phyloP scores from a whole-genome alignment of 148 eudicot species.

The Camellia japonica region DNA sequence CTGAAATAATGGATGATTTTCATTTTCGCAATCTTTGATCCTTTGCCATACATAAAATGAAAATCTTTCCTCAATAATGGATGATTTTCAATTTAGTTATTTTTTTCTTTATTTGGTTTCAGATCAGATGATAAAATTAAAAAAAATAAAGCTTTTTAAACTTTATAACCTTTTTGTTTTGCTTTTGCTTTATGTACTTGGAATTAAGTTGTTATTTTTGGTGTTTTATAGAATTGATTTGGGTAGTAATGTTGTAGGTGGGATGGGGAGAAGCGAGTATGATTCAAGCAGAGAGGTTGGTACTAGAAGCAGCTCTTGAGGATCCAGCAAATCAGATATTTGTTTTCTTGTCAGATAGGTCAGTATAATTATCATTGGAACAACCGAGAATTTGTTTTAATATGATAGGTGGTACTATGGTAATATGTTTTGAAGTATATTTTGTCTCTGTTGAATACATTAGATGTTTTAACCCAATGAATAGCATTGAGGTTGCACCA shows the following conservation, averaged over 20 bases:
- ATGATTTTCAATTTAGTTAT: not conserved
- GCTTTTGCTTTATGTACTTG: not conserved
- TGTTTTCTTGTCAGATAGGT: slow-evolving; percentile 97
- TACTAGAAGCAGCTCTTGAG: slow-evolving; percentile 74
- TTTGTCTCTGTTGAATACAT: not conserved
- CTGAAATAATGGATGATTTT: too few species aligned
- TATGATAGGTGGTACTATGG: not conserved
- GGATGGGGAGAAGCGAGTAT: slow-evolving; percentile 93
- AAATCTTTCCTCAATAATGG: too few species aligned
- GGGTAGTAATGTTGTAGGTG: slow-evolving; percentile 49
- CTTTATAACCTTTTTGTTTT: not conserved
- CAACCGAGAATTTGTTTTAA: not conserved
- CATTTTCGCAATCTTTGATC: not conserved
- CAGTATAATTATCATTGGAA: slow-evolving; percentile 3
- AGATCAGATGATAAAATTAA: not conserved
- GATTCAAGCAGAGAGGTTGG: slow-evolving; percentile 91
- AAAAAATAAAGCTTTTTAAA: not conserved
- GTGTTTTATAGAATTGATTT: slow-evolving; percentile 8
- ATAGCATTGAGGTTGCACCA: not conserved
- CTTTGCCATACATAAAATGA: not conserved
- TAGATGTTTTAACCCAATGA: not conserved
- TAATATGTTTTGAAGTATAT: not conserved
- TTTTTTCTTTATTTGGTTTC: not conserved
- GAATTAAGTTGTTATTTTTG: slow-evolving; percentile 4
- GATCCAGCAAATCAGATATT: slow-evolving; percentile 96